Conservation (phyloP, 768 basidiomycete species). For the Auricularia cornea region DNA sequence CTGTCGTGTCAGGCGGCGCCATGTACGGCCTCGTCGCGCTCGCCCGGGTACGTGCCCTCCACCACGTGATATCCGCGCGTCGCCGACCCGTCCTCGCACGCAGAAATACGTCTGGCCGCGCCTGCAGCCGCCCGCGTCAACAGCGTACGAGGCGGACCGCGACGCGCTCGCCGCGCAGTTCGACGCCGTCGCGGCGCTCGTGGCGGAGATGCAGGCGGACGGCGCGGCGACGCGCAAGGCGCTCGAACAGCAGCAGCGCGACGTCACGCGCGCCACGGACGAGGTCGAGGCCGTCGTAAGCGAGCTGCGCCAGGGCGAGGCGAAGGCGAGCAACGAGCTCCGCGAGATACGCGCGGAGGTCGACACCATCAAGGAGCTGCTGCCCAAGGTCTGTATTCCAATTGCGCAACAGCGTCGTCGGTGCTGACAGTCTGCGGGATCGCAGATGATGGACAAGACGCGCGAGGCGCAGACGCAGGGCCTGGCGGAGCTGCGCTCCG, state of each 20-base stretch:
- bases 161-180: conserved; percentile 82
- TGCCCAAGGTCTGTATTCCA: conserved; percentile 69
- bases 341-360: conserved; percentile 88
- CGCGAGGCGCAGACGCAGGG: conserved; percentile 79
- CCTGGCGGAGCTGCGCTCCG: conserved; percentile 80
- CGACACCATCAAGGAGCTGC: conserved; percentile 79
- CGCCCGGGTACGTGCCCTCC: conserved; percentile 49
- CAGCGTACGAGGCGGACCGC: conserved; percentile 84
- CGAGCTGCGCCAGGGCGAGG: conserved; percentile 72
- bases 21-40: conserved; percentile 73
- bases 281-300: conserved; percentile 65
- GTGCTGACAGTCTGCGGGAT: conserved; percentile 4
- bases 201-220: conserved; percentile 74
- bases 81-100: neutral
- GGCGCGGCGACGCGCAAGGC: conserved; percentile 62
- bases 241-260: conserved; percentile 68
- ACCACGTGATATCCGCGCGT: neutral
- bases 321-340: conserved; percentile 77
- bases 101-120: conserved; percentile 91
- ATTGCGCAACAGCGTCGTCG: conserved; percentile 4
- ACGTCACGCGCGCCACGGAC: conserved; percentile 60
- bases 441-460: conserved; percentile 89
- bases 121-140: conserved; percentile 76
- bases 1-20: conserved; percentile 79
- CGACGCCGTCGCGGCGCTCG: conserved; percentile 73